Evolutionary conservation across 2,329 filamentous ascomycete genomes (phyloP), one percentile per base, ranked within the genome.

Genomic region (Colletotrichum paranaense): DNA sequence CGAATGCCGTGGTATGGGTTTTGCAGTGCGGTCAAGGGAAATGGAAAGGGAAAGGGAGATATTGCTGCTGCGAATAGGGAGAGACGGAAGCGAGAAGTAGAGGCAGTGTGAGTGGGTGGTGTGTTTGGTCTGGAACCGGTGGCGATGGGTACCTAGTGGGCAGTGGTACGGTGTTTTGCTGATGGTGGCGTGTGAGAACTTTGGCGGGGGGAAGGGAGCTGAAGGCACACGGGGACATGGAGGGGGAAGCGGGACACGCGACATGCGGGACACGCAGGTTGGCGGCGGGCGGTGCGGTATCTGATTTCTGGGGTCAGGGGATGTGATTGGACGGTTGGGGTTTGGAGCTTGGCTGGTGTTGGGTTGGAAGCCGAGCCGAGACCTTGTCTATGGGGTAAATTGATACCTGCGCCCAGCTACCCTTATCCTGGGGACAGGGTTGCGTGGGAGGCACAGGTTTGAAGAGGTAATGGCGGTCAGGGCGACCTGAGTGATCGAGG

Each of bases 1-100:
- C 32, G 30, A 64, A n/a, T 69, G 46, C 53, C 42, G 59, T n/a
- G 59, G 30, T 49, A 53, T 26, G 59, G 63, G 53, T 42, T 59
- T n/a, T n/a, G 59, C 42, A 3, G 53, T 59, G 19, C 22, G 53
- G 55, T n/a, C 53, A n/a, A 11, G 14, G 22, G 19, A 26, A 26
- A 30, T 5, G 32, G 35, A 12, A 38, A 16, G 8, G 55, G 26
- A 9, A 11, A 8, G 42, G 28, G 19, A 16, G 19, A 56, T 8
- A n/a, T 16, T n/a, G 19, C 22, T n/a, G 16, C 26, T 42, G 52
- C 30, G 28, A 35, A 30, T 59, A 30, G n/a, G 16, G 56, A 30
- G 28, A 19, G 19, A 9, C 53, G 42, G 42, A 59, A 59, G 56
- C 16, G 30, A 12, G 19, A 59, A 1, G 62, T 30, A 14, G 42